A percentile compares a stretch with the other conserved stretches of the same genome.
These are phyloP conservation scores for Polytrichum formosum DNA, from an alignment of 225 moss, liverwort and hornwort genomes.

Conservation along the genomic window DNA sequence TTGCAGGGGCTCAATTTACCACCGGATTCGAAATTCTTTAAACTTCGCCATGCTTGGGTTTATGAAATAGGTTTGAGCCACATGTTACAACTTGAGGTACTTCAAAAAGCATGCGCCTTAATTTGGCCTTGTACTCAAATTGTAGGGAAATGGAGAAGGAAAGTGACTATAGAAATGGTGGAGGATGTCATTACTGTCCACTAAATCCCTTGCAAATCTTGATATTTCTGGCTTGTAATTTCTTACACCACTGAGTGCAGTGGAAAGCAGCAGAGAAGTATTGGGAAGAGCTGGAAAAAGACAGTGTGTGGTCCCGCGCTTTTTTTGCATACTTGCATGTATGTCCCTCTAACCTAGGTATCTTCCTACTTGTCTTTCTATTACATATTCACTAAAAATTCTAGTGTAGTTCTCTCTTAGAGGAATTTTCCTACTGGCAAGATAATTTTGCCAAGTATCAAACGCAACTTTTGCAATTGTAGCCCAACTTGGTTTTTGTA, in stretches of 20 bases:
- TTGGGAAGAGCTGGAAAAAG: conserved; percentile 86
- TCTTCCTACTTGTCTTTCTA: neutral
- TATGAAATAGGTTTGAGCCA: conserved; percentile 89
- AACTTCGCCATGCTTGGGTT: conserved; percentile 92
- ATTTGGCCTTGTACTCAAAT: too few species aligned
- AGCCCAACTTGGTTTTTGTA: conserved; percentile 3
- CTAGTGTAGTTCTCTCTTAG: too few species aligned
- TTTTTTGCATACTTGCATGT: conserved; percentile 94
- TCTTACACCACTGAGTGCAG: conserved; percentile 26
- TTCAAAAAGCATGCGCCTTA: neutral
- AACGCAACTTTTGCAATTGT: neutral
- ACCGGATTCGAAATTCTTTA: conserved; percentile 90
- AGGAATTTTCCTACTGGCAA: too few species aligned
- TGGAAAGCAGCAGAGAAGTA: conserved; percentile 85
- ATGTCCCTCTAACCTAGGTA: conserved; percentile 12
- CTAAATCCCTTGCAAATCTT: too few species aligned
- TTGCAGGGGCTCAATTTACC: conserved; percentile 67
- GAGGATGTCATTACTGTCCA: too few species aligned
- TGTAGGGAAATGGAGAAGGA: too few species aligned
- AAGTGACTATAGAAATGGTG: too few species aligned
- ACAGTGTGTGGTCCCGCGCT: conserved; percentile 89
- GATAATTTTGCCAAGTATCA: neutral
- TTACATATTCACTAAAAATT: too few species aligned
- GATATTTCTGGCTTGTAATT: too few species aligned
- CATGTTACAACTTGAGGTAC: conserved; percentile 95